Evolutionary conservation across 2,329 filamentous ascomycete species (phyloP).

Genomic region (Blumeriella jaapii): DNA sequence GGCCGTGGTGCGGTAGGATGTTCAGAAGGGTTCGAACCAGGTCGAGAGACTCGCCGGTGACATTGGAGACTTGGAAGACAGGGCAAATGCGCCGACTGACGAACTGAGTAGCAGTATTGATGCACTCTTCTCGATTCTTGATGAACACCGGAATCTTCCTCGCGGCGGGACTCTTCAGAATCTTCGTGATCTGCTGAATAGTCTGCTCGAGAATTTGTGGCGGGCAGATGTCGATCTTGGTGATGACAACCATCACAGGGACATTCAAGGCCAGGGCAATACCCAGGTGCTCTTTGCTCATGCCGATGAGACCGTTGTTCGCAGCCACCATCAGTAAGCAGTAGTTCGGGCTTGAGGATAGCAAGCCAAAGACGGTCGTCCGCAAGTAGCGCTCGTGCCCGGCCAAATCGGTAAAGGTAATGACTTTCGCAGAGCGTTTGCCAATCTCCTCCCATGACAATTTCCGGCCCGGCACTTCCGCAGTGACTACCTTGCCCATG

Average conservation of each 20-base stretch:
- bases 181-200: constrained; percentile 79
- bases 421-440: constrained; percentile 88
- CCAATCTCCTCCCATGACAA: constrained; percentile 98
- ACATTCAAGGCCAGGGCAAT: constrained; percentile 92
- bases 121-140: constrained; percentile 79
- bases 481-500: constrained; percentile 68
- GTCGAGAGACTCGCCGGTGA: constrained; percentile 84
- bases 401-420: constrained; percentile 89
- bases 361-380: constrained; percentile 89
- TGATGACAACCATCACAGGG: constrained; percentile 94
- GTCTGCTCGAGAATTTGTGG: constrained; percentile 92
- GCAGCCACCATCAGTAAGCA: constrained; percentile 97
- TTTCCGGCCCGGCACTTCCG: constrained; percentile 71
- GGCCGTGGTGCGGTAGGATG: constrained; percentile 86
- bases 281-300: constrained; percentile 96
- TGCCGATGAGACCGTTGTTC: constrained; percentile 92
- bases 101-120: constrained; percentile 93
- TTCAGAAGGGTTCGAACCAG: constrained; percentile 89
- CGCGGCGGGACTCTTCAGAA: constrained; percentile 86
- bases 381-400: constrained; percentile 92
- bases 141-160: constrained; percentile 95
- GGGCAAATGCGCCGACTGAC: constrained; percentile 92
- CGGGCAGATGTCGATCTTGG: constrained; percentile 97
- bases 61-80: constrained; percentile 96
- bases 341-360: constrained; percentile 94